Base-by-base conservation (phyloP, 257 asterid species). In the Solanum pinnatisectum region DNA sequence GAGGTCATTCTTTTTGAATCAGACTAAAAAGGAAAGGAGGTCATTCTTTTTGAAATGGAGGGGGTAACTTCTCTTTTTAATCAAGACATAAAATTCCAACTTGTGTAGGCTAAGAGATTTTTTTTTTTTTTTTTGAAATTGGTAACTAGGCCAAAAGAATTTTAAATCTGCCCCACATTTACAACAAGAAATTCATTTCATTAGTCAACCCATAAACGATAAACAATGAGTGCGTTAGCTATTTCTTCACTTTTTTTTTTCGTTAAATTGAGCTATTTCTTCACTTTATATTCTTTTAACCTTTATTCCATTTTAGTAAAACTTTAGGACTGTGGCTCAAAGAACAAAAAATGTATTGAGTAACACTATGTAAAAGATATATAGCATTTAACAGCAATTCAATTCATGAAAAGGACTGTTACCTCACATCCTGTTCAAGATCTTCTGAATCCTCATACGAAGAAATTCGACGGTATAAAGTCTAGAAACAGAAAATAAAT, bases 381-480 rank as follows among this genome's bases (percentile, higher is more conserved):
- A 49, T 81, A 18, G 30, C 27, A 82, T 39, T 82, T 49, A 10
- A 82, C 70, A 82, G 70, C 30, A 49, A 49, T 49, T 32, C 86
- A 82, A 39, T 72, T 60, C 67, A 74, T 39, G 84, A 87, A 90
- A 89, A 49, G 22, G 22, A 87, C 35, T 86, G 39, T n/a, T 91
- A 96, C 98, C 98, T 94, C 83, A 93, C 87, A 71, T 96, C 98
- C 89, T 93, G 96, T 88, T 90, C 90, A 35, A 96, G 42, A 88
- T 96, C 99, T 86, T 93, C 95, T 30, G 94, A 91, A 59, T 88
- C 91, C 91, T 95, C 93, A 82, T 96, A 96, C 30, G 99, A 93
- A 88, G 93, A 87, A 68, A 95, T 25, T 86, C 98, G 94, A 74
- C 88, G 83, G 91, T 89, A 92, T 86, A 95, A 83, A 44, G 98